Conservation (phyloP, 1,284 basidiomycete species). For the Entoloma clypeatum region DNA sequence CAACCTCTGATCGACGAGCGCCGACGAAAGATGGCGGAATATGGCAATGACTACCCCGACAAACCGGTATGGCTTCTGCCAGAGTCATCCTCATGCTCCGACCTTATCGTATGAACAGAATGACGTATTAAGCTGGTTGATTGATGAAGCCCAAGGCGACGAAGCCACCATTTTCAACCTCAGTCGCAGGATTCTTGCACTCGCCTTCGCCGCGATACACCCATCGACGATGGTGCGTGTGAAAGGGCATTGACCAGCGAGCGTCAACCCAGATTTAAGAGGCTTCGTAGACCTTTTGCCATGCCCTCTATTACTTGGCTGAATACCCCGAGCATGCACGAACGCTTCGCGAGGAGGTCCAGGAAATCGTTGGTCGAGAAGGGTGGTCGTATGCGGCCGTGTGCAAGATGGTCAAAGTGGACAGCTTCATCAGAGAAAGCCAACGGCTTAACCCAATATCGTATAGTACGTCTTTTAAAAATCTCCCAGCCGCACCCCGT, state of each 20-base stretch:
- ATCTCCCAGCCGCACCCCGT: not conserved
- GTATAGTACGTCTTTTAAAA: slow-evolving; percentile 13
- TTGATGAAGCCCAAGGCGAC: slow-evolving; percentile 23
- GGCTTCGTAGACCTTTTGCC: slow-evolving; percentile 9
- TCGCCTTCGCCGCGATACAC: slow-evolving; percentile 23
- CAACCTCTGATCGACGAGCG: slow-evolving; percentile 41
- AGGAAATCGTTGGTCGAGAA: slow-evolving; percentile 24
- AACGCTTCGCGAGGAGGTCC: slow-evolving; percentile 42
- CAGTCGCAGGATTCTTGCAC: slow-evolving; percentile 19
- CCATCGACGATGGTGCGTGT: slow-evolving; percentile 19
- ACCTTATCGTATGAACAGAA: slow-evolving; percentile 18
- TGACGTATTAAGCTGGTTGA: slow-evolving; percentile 29
- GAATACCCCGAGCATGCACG: slow-evolving; percentile 34
- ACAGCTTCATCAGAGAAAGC: slow-evolving; percentile 36
- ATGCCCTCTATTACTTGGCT: slow-evolving; percentile 37
- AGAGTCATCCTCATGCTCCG: not conserved
- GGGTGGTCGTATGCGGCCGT: slow-evolving; percentile 42
- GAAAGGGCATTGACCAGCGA: too few relatives aligned
- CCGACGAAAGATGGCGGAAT: slow-evolving; percentile 30
- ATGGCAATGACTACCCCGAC: slow-evolving; percentile 31
- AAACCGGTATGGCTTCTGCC: slow-evolving; percentile 25
- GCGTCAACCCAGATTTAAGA: not conserved
- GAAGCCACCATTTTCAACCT: slow-evolving; percentile 18
- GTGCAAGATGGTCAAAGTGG: slow-evolving; percentile 35
- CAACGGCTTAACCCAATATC: slow-evolving; percentile 16